Evolutionary conservation across 2,329 filamentous ascomycete genomes (phyloP), one percentile per base, ranked within the genome.

Genomic region (Colletotrichum plurivorum): DNA sequence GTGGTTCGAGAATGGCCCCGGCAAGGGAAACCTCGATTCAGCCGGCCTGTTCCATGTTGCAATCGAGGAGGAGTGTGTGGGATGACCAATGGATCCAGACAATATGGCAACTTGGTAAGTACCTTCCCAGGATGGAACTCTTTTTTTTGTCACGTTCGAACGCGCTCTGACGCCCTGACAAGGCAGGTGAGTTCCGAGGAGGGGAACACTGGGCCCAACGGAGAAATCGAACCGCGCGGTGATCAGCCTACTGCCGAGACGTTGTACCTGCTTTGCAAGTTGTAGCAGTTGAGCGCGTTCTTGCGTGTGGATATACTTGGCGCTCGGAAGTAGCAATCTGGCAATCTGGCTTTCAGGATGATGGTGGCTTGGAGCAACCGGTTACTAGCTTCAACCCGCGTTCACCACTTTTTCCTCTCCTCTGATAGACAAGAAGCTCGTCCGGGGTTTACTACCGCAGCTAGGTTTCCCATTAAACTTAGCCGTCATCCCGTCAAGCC

Each of bases 31-130:
- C 45, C 45, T 52, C 31, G 41, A n/a, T 53, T 45, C 39, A 43
- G 48, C 54, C 55, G 39, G 51, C 55, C 41, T 66, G 51, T 55
- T 63, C 67, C 62, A 67, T 69, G 67, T 67, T 53, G 51, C 67
- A 56, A 61, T 53, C 55, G 66, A 43, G 41, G 27, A n/a, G 15
- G 25, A 27, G 51, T 25, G 31, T 36, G 31, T 51, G 51, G 53
- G 27, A 41, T 41, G 20, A 31, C 18, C 22, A 48, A 61, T 61
- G 58, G 58, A 31, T 49, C 18, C 51, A 36, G 20, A 31, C 31
- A 18, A 27, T 48, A 31, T 60, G 25, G 56, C 48, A 51, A 25
- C 52, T 45, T 55, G 59, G 49, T n/a, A 43, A 41, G 39, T n/a
- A 43, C 41, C 13, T 43, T 43, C 13, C 41, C 13, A 15, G 41